Percentiles rank a stretch among this genome's conserved stretches.
phyloP scores from a whole-genome alignment of 2,329 filamentous ascomycete species.

The Lasiodiplodia hormozganensis region DNA sequence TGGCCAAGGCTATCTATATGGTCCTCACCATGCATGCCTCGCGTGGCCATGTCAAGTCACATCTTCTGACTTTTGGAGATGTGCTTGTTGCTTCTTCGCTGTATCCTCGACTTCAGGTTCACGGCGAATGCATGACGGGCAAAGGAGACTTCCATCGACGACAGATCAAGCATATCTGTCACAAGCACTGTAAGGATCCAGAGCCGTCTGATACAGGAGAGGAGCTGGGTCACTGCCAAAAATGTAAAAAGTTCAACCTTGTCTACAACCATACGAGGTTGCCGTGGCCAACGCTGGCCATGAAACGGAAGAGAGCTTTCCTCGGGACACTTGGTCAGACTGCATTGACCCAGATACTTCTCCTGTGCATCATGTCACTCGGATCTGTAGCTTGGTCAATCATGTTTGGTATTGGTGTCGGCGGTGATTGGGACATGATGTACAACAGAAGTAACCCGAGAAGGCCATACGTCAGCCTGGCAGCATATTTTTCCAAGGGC shows the following conservation, averaged over 20 bases:
- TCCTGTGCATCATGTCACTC: not conserved
- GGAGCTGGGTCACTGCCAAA: conserved; percentile 42
- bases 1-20: conserved; percentile 41
- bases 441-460: not conserved
- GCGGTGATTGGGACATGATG: not conserved
- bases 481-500: not conserved
- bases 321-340: conserved; percentile 40
- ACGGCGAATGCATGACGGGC: conserved; percentile 42
- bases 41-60: conserved; percentile 37
- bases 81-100: conserved; percentile 40
- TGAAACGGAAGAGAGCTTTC: conserved; percentile 40
- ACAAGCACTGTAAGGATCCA: conserved; percentile 38
- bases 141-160: conserved; percentile 36
- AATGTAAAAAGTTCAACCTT: conserved; percentile 38
- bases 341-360: conserved; percentile 38
- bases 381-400: not conserved
- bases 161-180: conserved; percentile 37
- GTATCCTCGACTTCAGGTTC: conserved; percentile 35
- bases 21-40: conserved; percentile 35
- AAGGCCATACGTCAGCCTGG: not conserved
- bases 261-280: conserved; percentile 33
- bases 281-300: conserved; percentile 39
- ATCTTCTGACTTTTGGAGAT: conserved; percentile 42
- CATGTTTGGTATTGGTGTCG: not conserved
- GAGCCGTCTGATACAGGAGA: conserved; percentile 32